These are phyloP conservation scores for Suillus tomentosus DNA, from an alignment of 768 basidiomycete genomes.

Conservation along the genomic window DNA sequence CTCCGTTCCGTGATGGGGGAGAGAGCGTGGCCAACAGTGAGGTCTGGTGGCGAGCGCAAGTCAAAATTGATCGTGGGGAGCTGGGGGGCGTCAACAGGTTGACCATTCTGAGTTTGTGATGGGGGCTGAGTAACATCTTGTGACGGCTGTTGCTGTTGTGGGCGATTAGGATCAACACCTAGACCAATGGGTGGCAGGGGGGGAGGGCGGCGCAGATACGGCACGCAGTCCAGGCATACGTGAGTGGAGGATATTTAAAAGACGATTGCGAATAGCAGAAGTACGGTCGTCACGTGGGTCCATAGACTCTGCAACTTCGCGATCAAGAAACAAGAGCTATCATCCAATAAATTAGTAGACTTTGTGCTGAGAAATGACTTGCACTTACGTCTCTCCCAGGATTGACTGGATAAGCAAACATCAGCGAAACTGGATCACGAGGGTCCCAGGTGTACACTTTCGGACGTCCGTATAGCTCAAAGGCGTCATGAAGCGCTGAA, in stretches of 20 bases:
- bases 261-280: conserved; percentile 60
- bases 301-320: conserved; percentile 76
- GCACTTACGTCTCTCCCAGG: conserved; percentile 74
- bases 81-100: conserved; percentile 38
- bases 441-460: conserved; percentile 89
- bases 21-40: conserved; percentile 36
- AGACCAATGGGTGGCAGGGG: conserved; percentile 22
- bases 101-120: conserved; percentile 13
- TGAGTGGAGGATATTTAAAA: conserved; percentile 62
- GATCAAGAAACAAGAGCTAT: conserved; percentile 85
- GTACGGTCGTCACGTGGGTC: conserved; percentile 81
- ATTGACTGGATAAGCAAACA: conserved; percentile 94
- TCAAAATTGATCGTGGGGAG: conserved; percentile 64
- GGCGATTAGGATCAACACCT: conserved; percentile 15
- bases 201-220: conserved; percentile 16
- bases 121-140: conserved; percentile 28
- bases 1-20: conserved; percentile 70
- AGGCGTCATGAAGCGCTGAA: conserved; percentile 81
- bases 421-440: conserved; percentile 75
- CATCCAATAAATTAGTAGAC: conserved; percentile 20
- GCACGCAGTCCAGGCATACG: conserved; percentile 48
- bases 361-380: conserved; percentile 1
- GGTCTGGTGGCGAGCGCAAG: conserved; percentile 15
- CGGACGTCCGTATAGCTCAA: conserved; percentile 88
- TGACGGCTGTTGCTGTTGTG: conserved; percentile 33